Conservation (phyloP, 106 monocot genomes). For the Platanthera zijinensis region DNA sequence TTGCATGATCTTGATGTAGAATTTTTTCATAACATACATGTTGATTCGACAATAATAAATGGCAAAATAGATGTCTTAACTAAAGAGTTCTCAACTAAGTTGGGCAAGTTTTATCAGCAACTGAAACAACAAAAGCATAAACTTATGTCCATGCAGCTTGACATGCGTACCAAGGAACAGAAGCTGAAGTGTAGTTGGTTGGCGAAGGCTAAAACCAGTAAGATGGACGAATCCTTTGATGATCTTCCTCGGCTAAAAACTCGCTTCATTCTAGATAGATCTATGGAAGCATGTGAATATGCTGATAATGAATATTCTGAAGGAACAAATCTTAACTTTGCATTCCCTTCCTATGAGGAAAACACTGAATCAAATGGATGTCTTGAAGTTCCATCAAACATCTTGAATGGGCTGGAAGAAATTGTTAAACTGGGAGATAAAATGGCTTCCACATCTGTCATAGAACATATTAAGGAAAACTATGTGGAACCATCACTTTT, state of each 20-base stretch:
- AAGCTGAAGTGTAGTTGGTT: constrained; percentile 33
- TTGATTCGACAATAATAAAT: constrained; percentile 15
- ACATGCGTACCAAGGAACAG: constrained; percentile 29
- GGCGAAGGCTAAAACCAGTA: constrained; percentile 39
- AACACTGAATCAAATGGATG: constrained; percentile 3
- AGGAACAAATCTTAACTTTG: not conserved
- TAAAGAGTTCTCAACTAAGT: constrained; percentile 30
- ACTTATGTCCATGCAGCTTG: constrained; percentile 25
- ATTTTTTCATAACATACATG: constrained; percentile 12
- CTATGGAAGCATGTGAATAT: constrained; percentile 6
- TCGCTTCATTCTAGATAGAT: constrained; percentile 34
- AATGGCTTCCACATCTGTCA: not conserved
- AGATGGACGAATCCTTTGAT: constrained; percentile 31
- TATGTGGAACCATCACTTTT: not conserved
- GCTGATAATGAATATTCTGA: constrained; percentile 2
- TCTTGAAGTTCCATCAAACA: constrained; percentile 15
- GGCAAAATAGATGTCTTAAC: constrained; percentile 19
- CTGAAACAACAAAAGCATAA: constrained; percentile 23
- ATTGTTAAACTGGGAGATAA: constrained; percentile 1
- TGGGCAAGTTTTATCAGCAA: constrained; percentile 31
- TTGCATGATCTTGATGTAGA: constrained; percentile 19
- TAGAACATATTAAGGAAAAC: not conserved
- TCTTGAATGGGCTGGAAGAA: constrained; percentile 5
- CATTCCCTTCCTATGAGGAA: not conserved
- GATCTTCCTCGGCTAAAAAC: constrained; percentile 36